phyloP scores from a whole-genome alignment of 1,284 basidiomycete genomes.

The Flammula alnicola region DNA sequence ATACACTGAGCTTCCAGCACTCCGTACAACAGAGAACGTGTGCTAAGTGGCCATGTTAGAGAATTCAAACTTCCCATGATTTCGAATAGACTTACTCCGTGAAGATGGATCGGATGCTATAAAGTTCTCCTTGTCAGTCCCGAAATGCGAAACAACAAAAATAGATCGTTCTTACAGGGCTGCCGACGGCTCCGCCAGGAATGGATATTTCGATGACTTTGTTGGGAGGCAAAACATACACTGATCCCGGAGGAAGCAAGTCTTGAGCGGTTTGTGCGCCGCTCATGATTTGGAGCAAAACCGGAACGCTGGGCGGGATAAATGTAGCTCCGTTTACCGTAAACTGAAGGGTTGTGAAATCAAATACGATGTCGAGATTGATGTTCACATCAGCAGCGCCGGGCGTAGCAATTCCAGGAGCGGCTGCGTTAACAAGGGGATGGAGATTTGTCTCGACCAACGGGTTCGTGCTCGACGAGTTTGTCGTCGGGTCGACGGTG shows the following conservation, averaged over 20 bases:
- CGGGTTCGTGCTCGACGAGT: conserved; percentile 17
- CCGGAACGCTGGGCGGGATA: conserved; percentile 44
- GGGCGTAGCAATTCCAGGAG: conserved; percentile 35
- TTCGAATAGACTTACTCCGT: conserved; percentile 33
- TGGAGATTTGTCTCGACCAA: conserved; percentile 39
- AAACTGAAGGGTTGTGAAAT: conserved; percentile 32
- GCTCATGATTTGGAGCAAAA: conserved; percentile 53
- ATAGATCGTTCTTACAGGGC: conserved; percentile 35
- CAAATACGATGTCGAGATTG: conserved; percentile 32
- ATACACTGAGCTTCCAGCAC: too few species aligned
- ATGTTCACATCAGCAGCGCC: conserved; percentile 39
- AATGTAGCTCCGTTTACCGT: conserved; percentile 43
- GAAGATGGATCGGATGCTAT: conserved; percentile 47
- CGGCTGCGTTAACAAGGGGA: conserved; percentile 33
- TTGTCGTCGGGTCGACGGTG: conserved; percentile 20
- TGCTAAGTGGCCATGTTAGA: too few species aligned
- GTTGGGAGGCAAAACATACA: conserved; percentile 50
- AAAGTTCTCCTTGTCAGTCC: neutral
- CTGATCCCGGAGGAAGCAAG: conserved; percentile 48
- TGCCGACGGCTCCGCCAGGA: conserved; percentile 35
- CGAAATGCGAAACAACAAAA: neutral
- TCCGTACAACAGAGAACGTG: too few species aligned
- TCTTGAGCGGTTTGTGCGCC: conserved; percentile 45
- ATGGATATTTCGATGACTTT: conserved; percentile 51
- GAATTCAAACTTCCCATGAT: too few species aligned